Base-by-base conservation (phyloP, 371 early-diverging fungal species). In the Actinomortierella ambigua region DNA sequence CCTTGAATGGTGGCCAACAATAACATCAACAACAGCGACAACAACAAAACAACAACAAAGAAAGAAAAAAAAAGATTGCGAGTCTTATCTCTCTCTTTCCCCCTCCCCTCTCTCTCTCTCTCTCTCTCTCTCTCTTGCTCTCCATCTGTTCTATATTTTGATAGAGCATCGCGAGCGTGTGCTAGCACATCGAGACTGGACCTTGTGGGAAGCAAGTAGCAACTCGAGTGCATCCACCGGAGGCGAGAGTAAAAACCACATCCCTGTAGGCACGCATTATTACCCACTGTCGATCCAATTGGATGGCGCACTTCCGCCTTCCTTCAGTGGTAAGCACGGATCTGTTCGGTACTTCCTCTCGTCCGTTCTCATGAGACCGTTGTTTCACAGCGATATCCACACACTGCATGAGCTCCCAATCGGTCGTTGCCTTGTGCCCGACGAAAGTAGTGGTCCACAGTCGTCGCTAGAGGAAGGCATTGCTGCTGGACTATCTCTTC, bases 151-250 rank as follows among this genome's bases (percentile, higher is more conserved):
- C 17, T 18, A n/a, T n/a, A n/a, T 42, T 34, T 17, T 17, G 11
- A 57, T 47, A 69, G 73, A 71, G 48, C 66, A 71, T 50, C 66
- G 73, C 23, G 73, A 71, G 53, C 73, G 73, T 28, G 73, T 71
- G 2, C 41, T 71, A 8, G 73, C 73, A 20, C 73, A 71, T 57
- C 65, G 66, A 27, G 66, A 71, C 54, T 71, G 73, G 73, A 60
- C 66, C 17, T 66, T 71, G n/a, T 71, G 73, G 73, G 73, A 71
- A 50, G 73, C 73, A 15, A 66, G 73, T 15, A 52, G 29, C 26
- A 69, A 55, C 39, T 55, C 59, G 3, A 59, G 62, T 40, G 41
- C 47, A 22, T 46, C 44, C 18, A 27, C 50, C 0, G 59, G 56
- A 29, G 56, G 65, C n/a, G 61, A 46, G 49, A 61, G 65, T 23